Evolutionary conservation across 176 grass and related monocot genomes (phyloP), one percentile per base, ranked within the genome.

Genomic region (Hyparrhenia diplandra): DNA sequence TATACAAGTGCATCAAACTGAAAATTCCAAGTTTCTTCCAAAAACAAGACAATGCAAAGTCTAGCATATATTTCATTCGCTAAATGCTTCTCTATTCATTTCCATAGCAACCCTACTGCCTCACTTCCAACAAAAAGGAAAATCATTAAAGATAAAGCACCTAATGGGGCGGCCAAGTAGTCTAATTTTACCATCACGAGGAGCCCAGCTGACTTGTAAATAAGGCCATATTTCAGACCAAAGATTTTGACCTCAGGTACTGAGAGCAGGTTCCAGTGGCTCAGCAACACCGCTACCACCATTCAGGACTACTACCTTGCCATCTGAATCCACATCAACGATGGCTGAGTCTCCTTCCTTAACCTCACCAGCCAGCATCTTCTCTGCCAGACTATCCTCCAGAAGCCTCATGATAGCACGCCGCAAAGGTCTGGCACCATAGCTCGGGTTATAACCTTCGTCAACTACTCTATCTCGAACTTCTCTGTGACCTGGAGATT

Each of bases 381-480:
- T 94, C 35, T 97, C 94, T 0, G 94, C 94, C 11, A 97, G 83
- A 10, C 94, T 97, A 63, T 97, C 94, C 75, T 97, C 94, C 83
- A 97, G 43, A 21, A 97, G 89, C 73, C 94, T 86, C 91, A 97
- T 97, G n/a, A 97, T 97, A 42, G 94, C 94, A 40, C 94, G 89
- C 1, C 94, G 83, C 32, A 97, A 71, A 12, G 94, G 94, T 72
- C 94, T 89, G 31, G 94, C 94, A 57, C 91, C 94, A 6, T 97
- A 97, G 58, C 92, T 94, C 0, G 94, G 95, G 85, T 91, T 97
- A 81, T 94, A 97, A 30, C 95, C 95, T 83, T 97, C 95, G 0
- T 97, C 92, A 3, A 97, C 95, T 42, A 97, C 88, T 54, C 95
- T 89, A 52, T 97, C 95, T 29, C 92, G 83, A 97, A 97, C 79